Conservation (phyloP, 441 rosid genomes). For the Omphalea diandra region DNA sequence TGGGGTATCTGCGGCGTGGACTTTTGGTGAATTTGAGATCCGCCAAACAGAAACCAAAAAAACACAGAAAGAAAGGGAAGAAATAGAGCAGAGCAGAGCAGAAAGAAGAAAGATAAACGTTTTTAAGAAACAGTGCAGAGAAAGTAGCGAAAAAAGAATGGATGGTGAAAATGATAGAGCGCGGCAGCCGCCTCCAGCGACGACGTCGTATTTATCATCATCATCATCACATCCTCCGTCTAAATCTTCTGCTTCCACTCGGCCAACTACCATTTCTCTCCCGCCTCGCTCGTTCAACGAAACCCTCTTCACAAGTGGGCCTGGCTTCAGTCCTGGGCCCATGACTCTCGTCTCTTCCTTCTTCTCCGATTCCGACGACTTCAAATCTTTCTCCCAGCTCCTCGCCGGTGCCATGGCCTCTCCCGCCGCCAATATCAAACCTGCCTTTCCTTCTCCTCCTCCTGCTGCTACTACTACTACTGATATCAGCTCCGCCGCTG, state of each 20-base stretch:
- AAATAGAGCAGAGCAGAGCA: not conserved
- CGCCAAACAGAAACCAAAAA: not conserved
- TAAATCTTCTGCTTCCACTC: slow-evolving; percentile 35
- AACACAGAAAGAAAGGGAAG: not conserved
- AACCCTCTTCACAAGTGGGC: slow-evolving; percentile 40
- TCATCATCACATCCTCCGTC: slow-evolving; percentile 14
- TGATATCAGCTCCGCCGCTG: slow-evolving; percentile 17
- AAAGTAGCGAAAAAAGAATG: no score
- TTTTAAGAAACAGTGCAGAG: no score
- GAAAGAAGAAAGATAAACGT: not conserved
- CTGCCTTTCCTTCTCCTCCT: slow-evolving; percentile 10
- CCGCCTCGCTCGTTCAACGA: slow-evolving; percentile 66
- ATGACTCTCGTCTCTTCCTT: slow-evolving; percentile 79
- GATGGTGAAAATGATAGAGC: slow-evolving; percentile 25
- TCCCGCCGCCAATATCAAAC: slow-evolving; percentile 36
- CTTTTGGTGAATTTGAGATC: slow-evolving; percentile 23
- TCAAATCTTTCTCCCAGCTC: slow-evolving; percentile 80
- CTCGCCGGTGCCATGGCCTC: slow-evolving; percentile 82
- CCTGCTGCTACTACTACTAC: slow-evolving; percentile 12
- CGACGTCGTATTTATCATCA: slow-evolving; percentile 27
- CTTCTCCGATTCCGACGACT: slow-evolving; percentile 75
- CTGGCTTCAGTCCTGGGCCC: slow-evolving; percentile 84
- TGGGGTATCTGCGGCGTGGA: slow-evolving; percentile 19
- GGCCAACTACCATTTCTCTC: slow-evolving; percentile 60
- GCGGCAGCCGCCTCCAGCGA: not conserved